Conservation (phyloP, 495 filamentous ascomycete species). For the Bathelium albidoporum region DNA sequence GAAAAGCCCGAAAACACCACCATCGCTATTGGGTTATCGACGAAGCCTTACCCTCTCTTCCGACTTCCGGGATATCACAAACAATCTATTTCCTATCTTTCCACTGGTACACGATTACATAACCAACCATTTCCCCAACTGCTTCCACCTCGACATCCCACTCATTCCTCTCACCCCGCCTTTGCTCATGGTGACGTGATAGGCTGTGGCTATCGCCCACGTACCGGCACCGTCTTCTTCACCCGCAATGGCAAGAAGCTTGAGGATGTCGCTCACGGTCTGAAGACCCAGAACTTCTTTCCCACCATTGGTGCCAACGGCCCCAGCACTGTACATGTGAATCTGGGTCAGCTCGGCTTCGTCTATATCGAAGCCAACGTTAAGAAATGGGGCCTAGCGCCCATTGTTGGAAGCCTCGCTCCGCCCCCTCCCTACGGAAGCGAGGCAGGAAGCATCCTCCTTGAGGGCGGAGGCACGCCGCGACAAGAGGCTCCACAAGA, state of each 20-base stretch:
- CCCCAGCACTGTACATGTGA: slow-evolving; percentile 85
- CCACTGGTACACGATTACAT: slow-evolving; percentile 71
- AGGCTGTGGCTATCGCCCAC: slow-evolving; percentile 87
- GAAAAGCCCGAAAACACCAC: slow-evolving; percentile 85
- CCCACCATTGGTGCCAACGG: slow-evolving; percentile 91
- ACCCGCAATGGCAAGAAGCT: slow-evolving; percentile 96
- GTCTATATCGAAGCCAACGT: slow-evolving; percentile 99
- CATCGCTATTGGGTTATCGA: slow-evolving; percentile 83
- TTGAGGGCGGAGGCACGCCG: slow-evolving; percentile 62
- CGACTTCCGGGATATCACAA: slow-evolving; percentile 89
- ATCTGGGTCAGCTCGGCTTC: slow-evolving; percentile 94
- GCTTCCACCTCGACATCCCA: slow-evolving; percentile 10
- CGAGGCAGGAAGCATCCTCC: slow-evolving; percentile 87
- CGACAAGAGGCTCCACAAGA: slow-evolving; percentile 27
- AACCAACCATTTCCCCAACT: slow-evolving; percentile 68
- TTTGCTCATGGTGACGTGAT: slow-evolving; percentile 91
- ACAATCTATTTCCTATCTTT: slow-evolving; percentile 80
- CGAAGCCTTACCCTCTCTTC: slow-evolving; percentile 94
- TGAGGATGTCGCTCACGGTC: slow-evolving; percentile 85
- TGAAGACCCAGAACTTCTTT: slow-evolving; percentile 94
- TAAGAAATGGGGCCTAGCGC: slow-evolving; percentile 97
- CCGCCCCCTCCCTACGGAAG: slow-evolving; percentile 94
- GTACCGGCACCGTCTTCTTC: slow-evolving; percentile 93
- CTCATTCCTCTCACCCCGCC: slow-evolving; percentile 60
- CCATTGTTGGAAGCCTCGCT: slow-evolving; percentile 88